Conservation (phyloP, 1,139 yeast genomes). For the Suhomyces bribrorum region DNA sequence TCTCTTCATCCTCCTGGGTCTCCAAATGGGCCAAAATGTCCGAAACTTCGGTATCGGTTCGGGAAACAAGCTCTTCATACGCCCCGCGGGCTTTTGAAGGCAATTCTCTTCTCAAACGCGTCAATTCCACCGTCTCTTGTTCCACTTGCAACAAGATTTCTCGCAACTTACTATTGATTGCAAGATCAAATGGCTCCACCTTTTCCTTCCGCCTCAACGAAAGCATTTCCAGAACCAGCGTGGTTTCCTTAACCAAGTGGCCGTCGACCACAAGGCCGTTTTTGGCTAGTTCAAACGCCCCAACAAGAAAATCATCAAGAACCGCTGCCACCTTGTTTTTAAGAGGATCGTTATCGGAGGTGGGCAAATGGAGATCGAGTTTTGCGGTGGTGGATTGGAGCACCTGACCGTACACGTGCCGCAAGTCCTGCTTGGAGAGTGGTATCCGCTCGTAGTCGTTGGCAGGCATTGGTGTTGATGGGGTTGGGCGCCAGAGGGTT, state of each 20-base stretch:
- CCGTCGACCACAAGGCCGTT: slow-evolving; percentile 55
- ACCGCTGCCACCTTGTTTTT: slow-evolving; percentile 44
- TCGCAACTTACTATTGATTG: slow-evolving; percentile 55
- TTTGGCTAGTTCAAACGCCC: slow-evolving; percentile 54
- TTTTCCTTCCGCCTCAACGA: slow-evolving; percentile 34
- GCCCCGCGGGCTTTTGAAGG: slow-evolving; percentile 39
- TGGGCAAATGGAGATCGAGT: slow-evolving; percentile 51
- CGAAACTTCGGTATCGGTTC: slow-evolving; percentile 38
- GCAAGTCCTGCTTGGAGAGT: slow-evolving; percentile 52
- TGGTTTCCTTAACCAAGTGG: slow-evolving; percentile 23
- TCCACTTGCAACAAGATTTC: slow-evolving; percentile 57
- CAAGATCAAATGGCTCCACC: slow-evolving; percentile 65
- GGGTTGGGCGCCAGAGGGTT: too few species aligned
- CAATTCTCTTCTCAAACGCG: slow-evolving; percentile 52
- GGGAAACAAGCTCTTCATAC: slow-evolving; percentile 30
- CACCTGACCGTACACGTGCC: slow-evolving; percentile 47
- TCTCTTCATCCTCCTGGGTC: slow-evolving; percentile 12
- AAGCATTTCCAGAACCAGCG: slow-evolving; percentile 25
- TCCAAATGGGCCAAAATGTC: slow-evolving; percentile 24
- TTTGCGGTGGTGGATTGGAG: slow-evolving; percentile 40
- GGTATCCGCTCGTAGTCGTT: slow-evolving; percentile 38
- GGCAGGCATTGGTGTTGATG: slow-evolving; percentile 3
- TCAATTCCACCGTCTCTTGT: slow-evolving; percentile 53
- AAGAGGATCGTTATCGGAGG: slow-evolving; percentile 45
- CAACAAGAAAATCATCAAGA: slow-evolving; percentile 46